Evolutionary conservation across 2,329 filamentous ascomycete species (phyloP).

Genomic region (Hypoxylon sp.): DNA sequence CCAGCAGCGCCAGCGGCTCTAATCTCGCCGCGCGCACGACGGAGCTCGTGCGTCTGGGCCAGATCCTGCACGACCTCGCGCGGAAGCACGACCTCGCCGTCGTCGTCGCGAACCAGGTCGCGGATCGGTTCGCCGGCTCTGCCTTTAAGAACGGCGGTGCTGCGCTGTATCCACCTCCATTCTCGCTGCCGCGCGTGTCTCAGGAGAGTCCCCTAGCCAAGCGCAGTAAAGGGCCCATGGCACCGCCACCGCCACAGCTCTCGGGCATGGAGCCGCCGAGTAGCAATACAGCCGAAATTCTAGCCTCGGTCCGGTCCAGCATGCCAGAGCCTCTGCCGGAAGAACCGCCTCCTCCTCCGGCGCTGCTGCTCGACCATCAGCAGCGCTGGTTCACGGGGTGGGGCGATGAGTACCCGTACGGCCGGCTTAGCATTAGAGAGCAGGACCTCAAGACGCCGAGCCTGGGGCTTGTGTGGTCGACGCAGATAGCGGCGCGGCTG

Average conservation of each 20-base stretch:
- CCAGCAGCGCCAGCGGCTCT: conserved; percentile 59
- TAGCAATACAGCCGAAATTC: conserved; percentile 55
- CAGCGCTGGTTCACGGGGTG: conserved; percentile 96
- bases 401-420: conserved; percentile 75
- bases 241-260: conserved; percentile 51
- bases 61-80: conserved; percentile 82
- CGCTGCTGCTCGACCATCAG: conserved; percentile 86
- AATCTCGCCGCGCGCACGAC: conserved; percentile 80
- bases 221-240: conserved; percentile 57
- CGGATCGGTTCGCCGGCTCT: conserved; percentile 79
- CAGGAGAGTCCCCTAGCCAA: conserved; percentile 68
- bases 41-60: conserved; percentile 83
- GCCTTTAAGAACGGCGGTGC: conserved; percentile 36
- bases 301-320: conserved; percentile 56
- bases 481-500: conserved; percentile 86
- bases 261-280: conserved; percentile 57
- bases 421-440: conserved; percentile 53
- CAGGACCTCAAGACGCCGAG: conserved; percentile 82
- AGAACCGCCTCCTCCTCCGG: conserved; percentile 59
- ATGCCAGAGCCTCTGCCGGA: conserved; percentile 54
- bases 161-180: no score
- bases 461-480: conserved; percentile 90
- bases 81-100: conserved; percentile 81
- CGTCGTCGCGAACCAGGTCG: conserved; percentile 95
- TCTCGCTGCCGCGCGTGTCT: conserved; percentile 44